These are phyloP conservation scores for Diaporthe ampelina DNA, from an alignment of 2,329 filamentous ascomycete species.

Conservation along the genomic window DNA sequence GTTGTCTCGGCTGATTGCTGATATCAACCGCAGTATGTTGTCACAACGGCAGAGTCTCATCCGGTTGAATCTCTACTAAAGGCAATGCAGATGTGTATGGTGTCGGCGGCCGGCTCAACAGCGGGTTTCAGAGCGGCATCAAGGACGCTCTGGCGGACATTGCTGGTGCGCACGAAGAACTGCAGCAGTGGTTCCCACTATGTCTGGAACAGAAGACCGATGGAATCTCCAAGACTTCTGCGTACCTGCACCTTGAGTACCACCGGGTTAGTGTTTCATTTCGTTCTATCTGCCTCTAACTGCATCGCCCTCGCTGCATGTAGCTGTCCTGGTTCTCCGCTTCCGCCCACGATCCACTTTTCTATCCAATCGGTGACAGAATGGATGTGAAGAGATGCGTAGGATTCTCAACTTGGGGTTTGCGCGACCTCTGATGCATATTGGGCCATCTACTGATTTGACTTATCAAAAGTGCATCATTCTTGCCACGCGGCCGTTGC, in stretches of 20 bases:
- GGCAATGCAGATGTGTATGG: conserved; percentile 49
- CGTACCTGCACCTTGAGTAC: conserved; percentile 51
- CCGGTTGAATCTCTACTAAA: not conserved
- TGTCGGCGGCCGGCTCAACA: conserved; percentile 48
- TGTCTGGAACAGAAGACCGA: conserved; percentile 50
- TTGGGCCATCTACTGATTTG: not conserved
- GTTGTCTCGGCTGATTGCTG: conserved; percentile 49
- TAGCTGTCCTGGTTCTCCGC: not conserved
- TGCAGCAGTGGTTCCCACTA: conserved; percentile 49
- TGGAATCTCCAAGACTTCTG: conserved; percentile 50
- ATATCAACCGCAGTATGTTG: conserved; percentile 49
- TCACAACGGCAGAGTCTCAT: accelerated
- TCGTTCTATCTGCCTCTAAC: not conserved
- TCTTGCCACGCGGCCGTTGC: conserved; percentile 50
- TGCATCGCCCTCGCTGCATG: not conserved
- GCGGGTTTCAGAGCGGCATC: conserved; percentile 50
- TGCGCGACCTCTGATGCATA: not conserved
- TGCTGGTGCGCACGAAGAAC: conserved; percentile 49
- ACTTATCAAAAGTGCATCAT: conserved; percentile 29
- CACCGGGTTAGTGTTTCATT: conserved; percentile 48
- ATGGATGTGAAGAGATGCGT: no score
- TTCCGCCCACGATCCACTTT: not conserved
- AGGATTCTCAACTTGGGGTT: not conserved
- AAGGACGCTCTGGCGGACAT: conserved; percentile 50
- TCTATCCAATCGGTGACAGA: no score